phyloP scores from a whole-genome alignment of 2,329 filamentous ascomycete species.

The Plenodomus tracheiphilus region DNA sequence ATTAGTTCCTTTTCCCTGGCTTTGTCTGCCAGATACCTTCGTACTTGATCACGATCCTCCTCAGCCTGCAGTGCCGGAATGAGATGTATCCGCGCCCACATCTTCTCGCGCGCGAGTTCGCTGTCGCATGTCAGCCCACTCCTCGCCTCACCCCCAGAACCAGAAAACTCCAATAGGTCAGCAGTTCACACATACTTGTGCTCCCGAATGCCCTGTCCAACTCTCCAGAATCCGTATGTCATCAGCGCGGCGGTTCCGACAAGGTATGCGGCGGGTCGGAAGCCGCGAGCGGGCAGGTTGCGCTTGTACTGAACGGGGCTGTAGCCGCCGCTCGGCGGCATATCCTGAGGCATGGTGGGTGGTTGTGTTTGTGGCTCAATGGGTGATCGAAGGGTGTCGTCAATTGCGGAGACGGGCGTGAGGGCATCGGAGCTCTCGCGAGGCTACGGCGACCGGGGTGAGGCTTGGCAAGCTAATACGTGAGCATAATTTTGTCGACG shows the following conservation, averaged over 20 bases:
- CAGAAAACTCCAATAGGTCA: background rate
- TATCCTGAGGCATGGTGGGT: conserved; percentile 88
- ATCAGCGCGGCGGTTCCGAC: conserved; percentile 76
- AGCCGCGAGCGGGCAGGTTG: conserved; percentile 89
- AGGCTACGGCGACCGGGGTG: conserved; percentile 24
- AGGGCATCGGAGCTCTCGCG: conserved; percentile 19
- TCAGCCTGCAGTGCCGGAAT: conserved; percentile 94
- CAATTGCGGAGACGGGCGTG: conserved; percentile 27
- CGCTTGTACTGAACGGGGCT: conserved; percentile 97
- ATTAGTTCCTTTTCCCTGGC: conserved; percentile 87
- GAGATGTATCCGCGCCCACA: conserved; percentile 95
- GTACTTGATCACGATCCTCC: conserved; percentile 92
- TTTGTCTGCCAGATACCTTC: conserved; percentile 83
- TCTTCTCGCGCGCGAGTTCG: conserved; percentile 94
- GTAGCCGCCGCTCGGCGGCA: conserved; percentile 95
- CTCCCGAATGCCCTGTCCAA: conserved; percentile 82
- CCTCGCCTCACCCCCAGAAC: background rate
- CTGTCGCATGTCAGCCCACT: conserved; percentile 53
- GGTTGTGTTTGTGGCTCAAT: conserved; percentile 33
- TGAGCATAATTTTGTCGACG: conserved; percentile 33
- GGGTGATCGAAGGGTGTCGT: conserved; percentile 23
- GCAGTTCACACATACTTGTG: conserved; percentile 69
- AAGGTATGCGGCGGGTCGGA: conserved; percentile 80
- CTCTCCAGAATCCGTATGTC: conserved; percentile 88
- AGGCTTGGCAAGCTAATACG: conserved; percentile 32